phyloP scores from a whole-genome alignment of 768 basidiomycete species.

The Phanerodontia chrysosporium region DNA sequence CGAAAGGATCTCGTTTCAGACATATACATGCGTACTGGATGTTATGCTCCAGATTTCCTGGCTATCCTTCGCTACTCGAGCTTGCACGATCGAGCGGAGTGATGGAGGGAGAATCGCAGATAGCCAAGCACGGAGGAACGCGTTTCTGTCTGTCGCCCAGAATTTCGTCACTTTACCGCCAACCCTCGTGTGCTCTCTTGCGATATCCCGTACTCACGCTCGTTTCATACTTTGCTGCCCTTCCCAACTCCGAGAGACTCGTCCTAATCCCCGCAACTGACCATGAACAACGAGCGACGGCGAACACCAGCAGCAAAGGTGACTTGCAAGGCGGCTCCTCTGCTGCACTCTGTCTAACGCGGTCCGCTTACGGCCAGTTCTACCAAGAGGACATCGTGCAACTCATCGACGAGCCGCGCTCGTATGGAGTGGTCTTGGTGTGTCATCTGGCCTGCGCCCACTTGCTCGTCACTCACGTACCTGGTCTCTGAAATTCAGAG shows the following conservation, averaged over 20 bases:
- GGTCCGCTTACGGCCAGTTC: constrained; percentile 3
- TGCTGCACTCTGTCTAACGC: not conserved
- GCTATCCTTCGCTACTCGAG: too few relatives aligned
- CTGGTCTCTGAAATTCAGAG: constrained; percentile 42
- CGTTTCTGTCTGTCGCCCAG: not conserved
- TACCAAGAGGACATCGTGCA: constrained; percentile 17
- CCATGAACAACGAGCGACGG: constrained; percentile 6
- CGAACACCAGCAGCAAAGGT: constrained; percentile 10
- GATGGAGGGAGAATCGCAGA: too few relatives aligned
- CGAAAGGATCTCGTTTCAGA: too few relatives aligned
- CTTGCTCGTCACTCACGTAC: not conserved
- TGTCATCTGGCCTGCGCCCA: not conserved
- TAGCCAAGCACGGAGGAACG: not conserved
- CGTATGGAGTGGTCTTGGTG: constrained; percentile 11
- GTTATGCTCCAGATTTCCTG: too few relatives aligned
- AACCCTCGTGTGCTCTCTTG: not conserved
- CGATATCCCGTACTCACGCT: not conserved
- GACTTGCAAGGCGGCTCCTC: constrained; percentile 5
- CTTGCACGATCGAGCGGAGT: too few relatives aligned
- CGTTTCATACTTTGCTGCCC: not conserved
- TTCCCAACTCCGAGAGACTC: not conserved
- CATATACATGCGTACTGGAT: too few relatives aligned
- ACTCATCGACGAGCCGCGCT: constrained; percentile 4
- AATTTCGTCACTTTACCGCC: constrained; percentile 3
- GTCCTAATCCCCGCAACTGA: not conserved